Evolutionary conservation across 2,329 filamentous ascomycete species (phyloP).

Genomic region (Alternaria brassicicola): DNA sequence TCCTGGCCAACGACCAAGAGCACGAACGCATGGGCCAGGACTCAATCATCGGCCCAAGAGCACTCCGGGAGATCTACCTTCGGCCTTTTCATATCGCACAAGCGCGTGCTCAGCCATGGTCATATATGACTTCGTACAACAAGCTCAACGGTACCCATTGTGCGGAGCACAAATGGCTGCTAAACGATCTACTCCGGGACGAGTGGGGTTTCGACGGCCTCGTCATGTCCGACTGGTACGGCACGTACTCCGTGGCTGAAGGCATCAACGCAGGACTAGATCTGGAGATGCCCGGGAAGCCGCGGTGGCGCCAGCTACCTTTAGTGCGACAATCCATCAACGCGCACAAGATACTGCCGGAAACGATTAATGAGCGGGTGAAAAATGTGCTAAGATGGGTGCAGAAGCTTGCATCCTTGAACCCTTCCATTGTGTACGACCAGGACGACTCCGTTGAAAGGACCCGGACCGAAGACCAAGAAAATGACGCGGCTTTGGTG

Average conservation of each 20-base stretch:
- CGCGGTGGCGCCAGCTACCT: slow-evolving; percentile 7
- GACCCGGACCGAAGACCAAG: neutral
- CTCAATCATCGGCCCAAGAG: slow-evolving; percentile 63
- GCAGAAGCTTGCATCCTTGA: no score
- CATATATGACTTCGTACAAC: slow-evolving; percentile 58
- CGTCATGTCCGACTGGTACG: slow-evolving; percentile 39
- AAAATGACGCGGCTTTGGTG: no score
- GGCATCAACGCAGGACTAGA: slow-evolving; percentile 31
- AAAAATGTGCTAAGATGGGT: no score
- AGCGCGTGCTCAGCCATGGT: slow-evolving; percentile 63
- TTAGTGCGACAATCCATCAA: no score
- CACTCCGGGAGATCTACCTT: slow-evolving; percentile 55
- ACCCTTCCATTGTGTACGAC: no score
- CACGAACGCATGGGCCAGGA: slow-evolving; percentile 65
- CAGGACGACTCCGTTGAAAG: neutral
- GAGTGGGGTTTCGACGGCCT: slow-evolving; percentile 55
- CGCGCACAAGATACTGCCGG: no score
- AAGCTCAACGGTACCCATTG: slow-evolving; percentile 20
- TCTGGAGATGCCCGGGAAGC: slow-evolving; percentile 39
- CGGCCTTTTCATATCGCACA: slow-evolving; percentile 65
- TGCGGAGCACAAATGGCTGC: slow-evolving; percentile 47
- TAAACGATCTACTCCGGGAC: slow-evolving; percentile 52
- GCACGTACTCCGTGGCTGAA: slow-evolving; percentile 20
- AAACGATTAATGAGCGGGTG: slow-evolving; percentile 19
- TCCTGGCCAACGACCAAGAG: slow-evolving; percentile 70